These are phyloP conservation scores for Tuber magnatum DNA, from an alignment of 495 filamentous ascomycete species.

Conservation along the genomic window DNA sequence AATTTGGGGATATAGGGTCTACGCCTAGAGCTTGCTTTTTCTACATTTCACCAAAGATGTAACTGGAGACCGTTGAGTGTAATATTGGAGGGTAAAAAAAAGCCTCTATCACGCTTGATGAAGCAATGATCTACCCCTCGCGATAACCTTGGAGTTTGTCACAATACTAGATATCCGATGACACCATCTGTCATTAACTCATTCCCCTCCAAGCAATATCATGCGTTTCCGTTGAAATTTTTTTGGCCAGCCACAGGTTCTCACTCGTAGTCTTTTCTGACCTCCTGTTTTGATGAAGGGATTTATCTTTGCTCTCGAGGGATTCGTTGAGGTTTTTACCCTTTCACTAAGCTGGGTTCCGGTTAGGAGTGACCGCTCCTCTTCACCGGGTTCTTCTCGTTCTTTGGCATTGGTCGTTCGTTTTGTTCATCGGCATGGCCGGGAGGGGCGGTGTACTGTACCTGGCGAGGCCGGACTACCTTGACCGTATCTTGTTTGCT, in stretches of 20 bases:
- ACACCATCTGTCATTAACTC: not conserved
- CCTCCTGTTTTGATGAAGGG: not conserved
- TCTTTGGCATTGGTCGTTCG: not conserved
- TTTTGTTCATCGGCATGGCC: not conserved
- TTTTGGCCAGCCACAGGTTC: not conserved
- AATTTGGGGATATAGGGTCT: too few relatives aligned
- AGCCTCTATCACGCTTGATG: not conserved
- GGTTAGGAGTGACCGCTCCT: not conserved
- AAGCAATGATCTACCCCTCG: not conserved
- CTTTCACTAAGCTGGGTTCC: not conserved
- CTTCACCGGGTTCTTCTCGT: not conserved
- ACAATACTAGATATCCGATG: not conserved
- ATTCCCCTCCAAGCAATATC: not conserved
- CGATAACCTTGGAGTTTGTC: not conserved
- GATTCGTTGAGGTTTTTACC: not conserved
- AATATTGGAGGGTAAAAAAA: not conserved
- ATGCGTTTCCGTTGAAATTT: not conserved
- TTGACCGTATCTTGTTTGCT: not conserved
- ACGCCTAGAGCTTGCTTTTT: not conserved
- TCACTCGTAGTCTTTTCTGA: not conserved
- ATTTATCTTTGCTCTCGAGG: not conserved
- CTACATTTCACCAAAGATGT: not conserved
- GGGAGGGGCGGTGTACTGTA: not conserved
- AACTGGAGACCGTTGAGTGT: not conserved
- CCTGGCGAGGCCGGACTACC: not conserved